Evolutionary conservation across 2,329 filamentous ascomycete genomes (phyloP), one percentile per base, ranked within the genome.

Genomic region (Alternaria triticina): DNA sequence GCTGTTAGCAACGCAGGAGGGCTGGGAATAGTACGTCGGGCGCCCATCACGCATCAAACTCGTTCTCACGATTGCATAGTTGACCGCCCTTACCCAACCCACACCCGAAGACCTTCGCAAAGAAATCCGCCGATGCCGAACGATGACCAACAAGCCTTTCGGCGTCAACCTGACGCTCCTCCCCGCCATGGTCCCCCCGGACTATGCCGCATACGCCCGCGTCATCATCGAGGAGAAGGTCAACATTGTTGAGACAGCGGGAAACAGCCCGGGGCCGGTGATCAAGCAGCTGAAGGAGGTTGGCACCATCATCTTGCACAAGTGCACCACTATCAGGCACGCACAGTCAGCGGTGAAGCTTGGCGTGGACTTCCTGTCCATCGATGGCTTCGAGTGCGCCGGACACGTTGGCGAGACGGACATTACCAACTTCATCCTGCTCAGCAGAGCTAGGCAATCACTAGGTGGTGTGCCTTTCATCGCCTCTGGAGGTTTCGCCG

Each of bases 331-430:
- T 6, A 97, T 99, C 82, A 86, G 94, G 59, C 96, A 99, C 79
- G 96, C 96, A 20, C 88, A 93, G 80, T 94, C 91, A 69, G 96
- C 96, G 52, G 87, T 97, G 62, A 97, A 97, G 82, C 89, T 98
- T 43, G 96, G 96, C 67, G 96, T 97, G 5, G 96, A 99, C 81
- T 98, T 99, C 82, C 83, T 99, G 61, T 94, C 91, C 70, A 98
- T 99, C 73, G 96, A 99, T 78, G 96, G 96, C 46, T 98, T 99
- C 78, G 96, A 99, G 82, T 99, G 96, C 83, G 96, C 94, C 46
- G 96, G 89, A 70, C 92, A 96, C 83, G 92, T 96, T 59, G 92
- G 92, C 78, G 92, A 96, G 84, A 90, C 87, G 63, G 93, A 96
- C 81, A 94, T 96, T 72, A 94, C 92, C 64, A 96, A 96, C 83